phyloP scores from a whole-genome alignment of 1,139 yeast genomes.

The Spathaspora sp. region DNA sequence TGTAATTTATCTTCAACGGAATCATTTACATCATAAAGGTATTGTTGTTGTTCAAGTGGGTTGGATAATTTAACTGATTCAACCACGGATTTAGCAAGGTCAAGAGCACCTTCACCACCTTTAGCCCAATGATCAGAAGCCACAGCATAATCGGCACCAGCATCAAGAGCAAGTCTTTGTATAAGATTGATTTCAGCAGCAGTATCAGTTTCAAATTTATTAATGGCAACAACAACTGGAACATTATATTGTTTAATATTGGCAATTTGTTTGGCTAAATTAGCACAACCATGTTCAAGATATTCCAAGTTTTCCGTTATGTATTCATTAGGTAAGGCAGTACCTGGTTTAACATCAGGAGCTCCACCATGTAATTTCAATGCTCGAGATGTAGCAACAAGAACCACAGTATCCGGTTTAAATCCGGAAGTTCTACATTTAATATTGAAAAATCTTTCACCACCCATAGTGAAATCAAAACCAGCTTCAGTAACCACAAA shows the following conservation, averaged over 20 bases:
- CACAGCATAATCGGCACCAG: slow-evolving; percentile 77
- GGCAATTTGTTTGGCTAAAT: slow-evolving; percentile 71
- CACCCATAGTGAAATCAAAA: slow-evolving; percentile 87
- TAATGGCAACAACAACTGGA: slow-evolving; percentile 79
- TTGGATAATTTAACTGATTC: slow-evolving; percentile 47
- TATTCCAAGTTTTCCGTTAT: slow-evolving; percentile 63
- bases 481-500: slow-evolving; percentile 85
- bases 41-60: slow-evolving; percentile 43
- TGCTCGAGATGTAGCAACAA: slow-evolving; percentile 80
- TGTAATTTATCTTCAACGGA: slow-evolving; percentile 63
- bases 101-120: slow-evolving; percentile 76
- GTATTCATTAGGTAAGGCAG: slow-evolving; percentile 67
- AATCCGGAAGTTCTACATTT: slow-evolving; percentile 77
- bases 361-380: slow-evolving; percentile 84
- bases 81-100: slow-evolving; percentile 68
- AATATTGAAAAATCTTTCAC: slow-evolving; percentile 79
- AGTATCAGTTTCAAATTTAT: slow-evolving; percentile 71
- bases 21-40: slow-evolving; percentile 59
- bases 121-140: slow-evolving; percentile 78
- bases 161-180: slow-evolving; percentile 59
- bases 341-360: slow-evolving; percentile 81
- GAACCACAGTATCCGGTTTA: slow-evolving; percentile 69
- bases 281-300: slow-evolving; percentile 65
- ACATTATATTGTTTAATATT: slow-evolving; percentile 71
- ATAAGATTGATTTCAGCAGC: slow-evolving; percentile 65